Evolutionary conservation across 805 yeast genomes (phyloP), one percentile per base, ranked within the genome.

Genomic region (Candida succiphila): DNA sequence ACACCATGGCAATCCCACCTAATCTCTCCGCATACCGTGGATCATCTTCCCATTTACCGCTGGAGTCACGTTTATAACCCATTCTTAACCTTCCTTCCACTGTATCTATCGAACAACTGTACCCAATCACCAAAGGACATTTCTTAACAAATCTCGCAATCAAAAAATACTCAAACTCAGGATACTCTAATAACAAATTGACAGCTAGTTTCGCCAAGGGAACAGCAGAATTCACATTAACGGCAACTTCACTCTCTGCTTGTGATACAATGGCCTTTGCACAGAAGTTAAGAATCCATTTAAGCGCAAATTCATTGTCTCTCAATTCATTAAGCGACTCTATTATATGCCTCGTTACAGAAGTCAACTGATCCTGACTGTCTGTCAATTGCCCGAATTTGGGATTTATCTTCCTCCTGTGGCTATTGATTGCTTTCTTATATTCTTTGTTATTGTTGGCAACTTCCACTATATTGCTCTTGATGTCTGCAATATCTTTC

Each of bases 371-470:
- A 3, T 54, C 30, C 34, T 51, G 56, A 34, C 87, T 76, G 48
- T 76, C 78, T 2, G 96, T 86, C 39, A 92, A 63, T 58, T 92
- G 97, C 10, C 98, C 97, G 43, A 92, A 76, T 50, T 80, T 82
- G 5, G 96, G 92, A 49, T 85, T 85, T 43, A 92, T 74, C 46
- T 78, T 75, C 32, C 96, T 64, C 49, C 79, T 80, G 35, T 75
- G 67, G n/a, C 68, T 66, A 31, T 69, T 72, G 44, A 78, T 78
- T 25, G 71, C 48, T 21, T 61, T 69, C 19, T 70, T 67, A 43
- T 78, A 65, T 19, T 45, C 56, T 29, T 46, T 43, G 27, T 56
- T 45, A 17, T 49, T 44, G 25, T 65, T 60, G 22, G 86, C 66
- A 8, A 72, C 72, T 10, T 61, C 66, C 4, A 75, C 76, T 12